Percentiles rank a stretch among this genome's conserved stretches.
phyloP scores from a whole-genome alignment of 2,329 filamentous ascomycete genomes.

The Xenoacremonium recifei region DNA sequence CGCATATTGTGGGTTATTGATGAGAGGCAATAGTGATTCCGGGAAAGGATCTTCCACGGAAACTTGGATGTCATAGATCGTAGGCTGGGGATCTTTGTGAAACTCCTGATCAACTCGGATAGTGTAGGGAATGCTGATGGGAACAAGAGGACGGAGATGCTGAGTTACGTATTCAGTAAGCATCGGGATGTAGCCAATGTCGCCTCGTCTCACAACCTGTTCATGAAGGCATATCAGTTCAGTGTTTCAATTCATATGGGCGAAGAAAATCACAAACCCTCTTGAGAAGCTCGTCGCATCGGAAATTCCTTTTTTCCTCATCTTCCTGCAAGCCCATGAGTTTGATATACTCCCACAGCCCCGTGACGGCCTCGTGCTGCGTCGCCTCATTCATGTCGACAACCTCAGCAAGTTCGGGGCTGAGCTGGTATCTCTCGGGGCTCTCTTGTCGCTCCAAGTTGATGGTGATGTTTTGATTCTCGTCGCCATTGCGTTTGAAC shows the following conservation, averaged over 20 bases:
- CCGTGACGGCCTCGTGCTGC: slow-evolving; percentile 83
- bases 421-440: slow-evolving; percentile 81
- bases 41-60: slow-evolving; percentile 80
- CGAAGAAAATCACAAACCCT: slow-evolving; percentile 53
- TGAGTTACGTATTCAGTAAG: slow-evolving; percentile 76
- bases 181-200: slow-evolving; percentile 81
- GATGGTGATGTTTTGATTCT: slow-evolving; percentile 88
- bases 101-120: slow-evolving; percentile 89
- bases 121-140: slow-evolving; percentile 84
- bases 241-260: not conserved
- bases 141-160: slow-evolving; percentile 77
- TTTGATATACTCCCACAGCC: slow-evolving; percentile 93
- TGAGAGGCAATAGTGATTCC: slow-evolving; percentile 61
- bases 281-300: slow-evolving; percentile 80
- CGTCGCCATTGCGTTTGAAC: slow-evolving; percentile 88
- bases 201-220: slow-evolving; percentile 70
- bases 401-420: slow-evolving; percentile 75
- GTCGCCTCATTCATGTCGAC: slow-evolving; percentile 86
- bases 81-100: slow-evolving; percentile 71
- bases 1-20: slow-evolving; percentile 68
- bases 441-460: slow-evolving; percentile 82
- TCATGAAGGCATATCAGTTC: slow-evolving; percentile 27
- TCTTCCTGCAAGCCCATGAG: slow-evolving; percentile 85
- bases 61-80: slow-evolving; percentile 87
- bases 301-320: slow-evolving; percentile 89